A percentile compares a stretch with the other conserved stretches of the same genome.
Evolutionary conservation across 192 early-diverging fungal species (phyloP).

Genomic region (Geranomyces variabilis): DNA sequence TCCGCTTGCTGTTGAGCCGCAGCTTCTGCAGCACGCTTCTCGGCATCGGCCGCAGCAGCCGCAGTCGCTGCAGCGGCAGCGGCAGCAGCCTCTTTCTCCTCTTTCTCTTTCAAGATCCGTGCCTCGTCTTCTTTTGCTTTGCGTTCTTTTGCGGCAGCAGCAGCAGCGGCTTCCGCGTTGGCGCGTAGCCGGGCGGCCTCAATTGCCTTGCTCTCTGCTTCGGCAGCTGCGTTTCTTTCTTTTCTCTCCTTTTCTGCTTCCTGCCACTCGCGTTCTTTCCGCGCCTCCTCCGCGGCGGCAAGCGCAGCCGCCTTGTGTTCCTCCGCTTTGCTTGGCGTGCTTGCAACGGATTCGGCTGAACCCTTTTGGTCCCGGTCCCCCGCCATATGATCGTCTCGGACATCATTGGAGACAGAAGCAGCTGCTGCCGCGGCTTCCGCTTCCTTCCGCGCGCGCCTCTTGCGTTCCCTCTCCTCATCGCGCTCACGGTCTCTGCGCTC

Average conservation of each 20-base stretch:
- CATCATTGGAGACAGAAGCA: too few relatives aligned
- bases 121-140: slow-evolving; percentile 6
- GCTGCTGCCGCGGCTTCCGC: neutral
- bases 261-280: neutral
- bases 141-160: neutral
- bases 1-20: neutral
- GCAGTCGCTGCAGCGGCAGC: neutral
- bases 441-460: neutral
- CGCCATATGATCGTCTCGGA: too few relatives aligned
- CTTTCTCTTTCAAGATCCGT: neutral
- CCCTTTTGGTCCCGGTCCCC: too few relatives aligned
- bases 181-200: neutral
- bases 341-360: too few relatives aligned
- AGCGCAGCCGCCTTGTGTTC: neutral
- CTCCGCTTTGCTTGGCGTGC: neutral
- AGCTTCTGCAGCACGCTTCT: neutral
- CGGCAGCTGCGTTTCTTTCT: neutral
- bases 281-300: neutral
- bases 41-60: neutral
- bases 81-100: neutral
- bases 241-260: neutral
- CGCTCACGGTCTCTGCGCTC: slow-evolving; percentile 28
- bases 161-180: neutral
- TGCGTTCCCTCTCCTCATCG: slow-evolving; percentile 19
- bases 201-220: neutral